Evolutionary conservation across 2,329 filamentous ascomycete genomes (phyloP), one percentile per base, ranked within the genome.

Genomic region (Lasiodiplodia theobromae): DNA sequence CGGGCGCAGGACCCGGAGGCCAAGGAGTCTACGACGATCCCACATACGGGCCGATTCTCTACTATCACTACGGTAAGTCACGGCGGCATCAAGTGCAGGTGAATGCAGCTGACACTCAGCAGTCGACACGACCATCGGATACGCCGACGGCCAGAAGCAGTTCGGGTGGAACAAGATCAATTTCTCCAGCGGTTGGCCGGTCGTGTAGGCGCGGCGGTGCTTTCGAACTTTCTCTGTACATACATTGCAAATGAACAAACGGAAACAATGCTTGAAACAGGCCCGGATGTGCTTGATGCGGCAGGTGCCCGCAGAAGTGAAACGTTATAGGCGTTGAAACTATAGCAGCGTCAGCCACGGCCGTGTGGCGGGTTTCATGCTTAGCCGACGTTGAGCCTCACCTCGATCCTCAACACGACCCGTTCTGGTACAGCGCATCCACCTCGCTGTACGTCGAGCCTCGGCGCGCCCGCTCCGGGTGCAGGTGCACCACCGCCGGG

Each of bases 11-110:
- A 37, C 89, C 89, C 18, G 89, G 89, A 70, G 89, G 89, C 47
- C 88, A 91, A 77, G 87, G 86, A 53, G 84, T 89, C 1, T 85
- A 86, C 70, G 79, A 80, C 1, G 87, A 89, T 69, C 78, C 81
- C 0, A 71, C 70, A 16, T 66, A 78, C 11, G 87, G 87, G 1
- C 82, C 85, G 6, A 82, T 90, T 10, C 79, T 90, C 7, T 90
- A 90, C 76, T 90, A 90, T 73, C 87, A 90, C 72, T 89, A 89
- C 71, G 79, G 80, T 78, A 71, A 77, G 70, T 58, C n/a, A 18
- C 10, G 8, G 12, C 21, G 7, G 12, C 28, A 6, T 28, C 28
- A 28, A 28, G 44, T 11, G n/a, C 16, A 21, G 18, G n/a, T 5
- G 51, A 7, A 64, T 40, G 23, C 16, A 31, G 57, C 57, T 60